A percentile compares a stretch with the other conserved stretches of the same genome.
phyloP scores from a whole-genome alignment of 331 rosid species.

The Malus hybrid region DNA sequence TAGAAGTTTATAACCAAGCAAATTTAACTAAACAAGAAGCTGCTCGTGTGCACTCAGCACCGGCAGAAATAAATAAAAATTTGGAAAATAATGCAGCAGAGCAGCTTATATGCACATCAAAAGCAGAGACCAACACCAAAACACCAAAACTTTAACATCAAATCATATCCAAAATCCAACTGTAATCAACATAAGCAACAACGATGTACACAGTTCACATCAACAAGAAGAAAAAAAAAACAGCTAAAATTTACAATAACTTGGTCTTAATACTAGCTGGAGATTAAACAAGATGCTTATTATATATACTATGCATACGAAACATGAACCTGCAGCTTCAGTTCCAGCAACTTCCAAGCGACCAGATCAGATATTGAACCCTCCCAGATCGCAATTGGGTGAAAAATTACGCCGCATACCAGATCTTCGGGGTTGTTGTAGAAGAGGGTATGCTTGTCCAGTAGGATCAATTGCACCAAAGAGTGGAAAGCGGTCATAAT shows the following conservation, averaged over 20 bases:
- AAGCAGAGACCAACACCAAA: not conserved
- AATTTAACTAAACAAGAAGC: not conserved
- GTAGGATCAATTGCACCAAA: constrained; percentile 4
- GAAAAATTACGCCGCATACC: constrained; percentile 11
- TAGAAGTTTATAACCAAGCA: not conserved
- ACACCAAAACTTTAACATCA: not conserved
- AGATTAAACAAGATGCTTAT: not conserved
- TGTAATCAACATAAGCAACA: not conserved
- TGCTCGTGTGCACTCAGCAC: not conserved
- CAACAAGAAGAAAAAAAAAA: not conserved
- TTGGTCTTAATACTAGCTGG: not conserved
- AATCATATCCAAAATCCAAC: not conserved
- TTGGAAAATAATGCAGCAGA: not conserved
- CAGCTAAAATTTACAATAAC: not conserved
- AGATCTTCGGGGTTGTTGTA: not conserved
- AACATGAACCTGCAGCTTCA: constrained; percentile 8
- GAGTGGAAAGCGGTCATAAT: constrained; percentile 31
- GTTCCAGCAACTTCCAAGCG: not conserved
- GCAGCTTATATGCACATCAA: not conserved
- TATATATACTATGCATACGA: not conserved
- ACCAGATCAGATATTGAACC: constrained; percentile 3
- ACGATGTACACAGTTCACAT: not conserved
- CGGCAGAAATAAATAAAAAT: not conserved
- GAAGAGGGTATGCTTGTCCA: constrained; percentile 3
- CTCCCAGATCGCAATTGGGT: constrained; percentile 21